Evolutionary conservation across 2,329 filamentous ascomycete genomes (phyloP).

Genomic region (Aspergillus tubingensis): DNA sequence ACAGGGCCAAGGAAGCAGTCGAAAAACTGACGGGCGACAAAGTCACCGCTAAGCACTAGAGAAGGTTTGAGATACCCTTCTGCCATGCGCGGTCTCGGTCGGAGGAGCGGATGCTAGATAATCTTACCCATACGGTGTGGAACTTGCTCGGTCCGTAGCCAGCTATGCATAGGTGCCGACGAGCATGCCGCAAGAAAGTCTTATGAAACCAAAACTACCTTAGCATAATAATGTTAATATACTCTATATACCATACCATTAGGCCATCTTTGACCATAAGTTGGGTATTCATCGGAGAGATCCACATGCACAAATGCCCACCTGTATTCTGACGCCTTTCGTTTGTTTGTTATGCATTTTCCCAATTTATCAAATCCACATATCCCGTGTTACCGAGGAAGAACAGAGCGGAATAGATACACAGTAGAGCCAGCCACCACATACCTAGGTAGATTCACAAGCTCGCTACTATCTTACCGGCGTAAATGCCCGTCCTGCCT

Average conservation of each 20-base stretch:
- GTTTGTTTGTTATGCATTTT: too few relatives aligned
- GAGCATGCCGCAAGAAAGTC: not conserved
- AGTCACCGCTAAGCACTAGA: constrained; percentile 67
- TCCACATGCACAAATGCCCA: not conserved
- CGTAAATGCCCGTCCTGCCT: too few relatives aligned
- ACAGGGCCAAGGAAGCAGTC: constrained; percentile 65
- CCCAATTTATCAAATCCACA: too few relatives aligned
- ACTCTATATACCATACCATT: not conserved
- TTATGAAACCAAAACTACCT: not conserved
- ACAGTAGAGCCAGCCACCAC: too few relatives aligned
- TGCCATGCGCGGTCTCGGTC: constrained; percentile 24
- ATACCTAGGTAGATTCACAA: too few relatives aligned
- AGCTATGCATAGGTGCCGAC: not conserved
- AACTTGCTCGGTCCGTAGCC: not conserved
- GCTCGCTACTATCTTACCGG: too few relatives aligned
- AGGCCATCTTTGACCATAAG: not conserved
- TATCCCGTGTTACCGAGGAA: too few relatives aligned
- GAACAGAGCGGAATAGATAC: too few relatives aligned
- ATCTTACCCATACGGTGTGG: not conserved
- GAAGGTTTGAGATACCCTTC: constrained; percentile 45
- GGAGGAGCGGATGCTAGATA: not conserved
- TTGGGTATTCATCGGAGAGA: too few relatives aligned
- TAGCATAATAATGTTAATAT: constrained; percentile 8
- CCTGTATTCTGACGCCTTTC: too few relatives aligned
- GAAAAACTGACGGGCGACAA: constrained; percentile 65